A percentile compares a stretch with the other conserved stretches of the same genome.
These are phyloP conservation scores for Xylaria sp. DNA, from an alignment of 2,329 filamentous ascomycete species.

Conservation along the genomic window DNA sequence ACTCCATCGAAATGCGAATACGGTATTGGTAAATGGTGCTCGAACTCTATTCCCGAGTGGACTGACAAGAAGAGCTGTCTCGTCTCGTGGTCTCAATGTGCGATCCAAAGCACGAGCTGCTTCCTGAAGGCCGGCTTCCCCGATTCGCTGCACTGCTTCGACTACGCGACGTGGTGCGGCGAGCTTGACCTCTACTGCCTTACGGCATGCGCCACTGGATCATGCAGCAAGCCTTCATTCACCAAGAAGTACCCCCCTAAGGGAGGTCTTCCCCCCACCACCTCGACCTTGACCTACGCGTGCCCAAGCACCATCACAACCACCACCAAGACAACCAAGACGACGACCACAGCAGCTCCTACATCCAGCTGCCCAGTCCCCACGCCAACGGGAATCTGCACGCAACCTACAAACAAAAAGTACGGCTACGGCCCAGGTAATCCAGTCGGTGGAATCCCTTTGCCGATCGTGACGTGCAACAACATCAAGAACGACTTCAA, in stretches of 20 bases:
- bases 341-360: slow-evolving; percentile 43
- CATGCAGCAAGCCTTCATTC: slow-evolving; percentile 56
- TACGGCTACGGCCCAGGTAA: slow-evolving; percentile 75
- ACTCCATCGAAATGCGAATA: slow-evolving; percentile 64
- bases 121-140: slow-evolving; percentile 64
- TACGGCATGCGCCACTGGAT: slow-evolving; percentile 51
- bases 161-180: slow-evolving; percentile 63
- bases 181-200: slow-evolving; percentile 59
- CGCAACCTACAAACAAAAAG: slow-evolving; percentile 64
- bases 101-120: slow-evolving; percentile 61
- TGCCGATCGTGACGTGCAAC: slow-evolving; percentile 67
- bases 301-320: slow-evolving; percentile 49
- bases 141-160: slow-evolving; percentile 60
- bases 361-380: slow-evolving; percentile 56
- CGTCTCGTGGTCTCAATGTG: slow-evolving; percentile 57
- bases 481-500: slow-evolving; percentile 56
- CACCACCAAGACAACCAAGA: slow-evolving; percentile 47
- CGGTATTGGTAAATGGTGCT: slow-evolving; percentile 61
- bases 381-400: slow-evolving; percentile 63
- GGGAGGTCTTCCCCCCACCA: slow-evolving; percentile 50
- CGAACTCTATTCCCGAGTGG: slow-evolving; percentile 60
- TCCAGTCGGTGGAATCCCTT: slow-evolving; percentile 62
- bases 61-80: slow-evolving; percentile 56
- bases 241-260: slow-evolving; percentile 56
- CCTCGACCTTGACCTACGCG: slow-evolving; percentile 51